Conservation (phyloP, 495 filamentous ascomycete species). For the Penicillium cataractarum region DNA sequence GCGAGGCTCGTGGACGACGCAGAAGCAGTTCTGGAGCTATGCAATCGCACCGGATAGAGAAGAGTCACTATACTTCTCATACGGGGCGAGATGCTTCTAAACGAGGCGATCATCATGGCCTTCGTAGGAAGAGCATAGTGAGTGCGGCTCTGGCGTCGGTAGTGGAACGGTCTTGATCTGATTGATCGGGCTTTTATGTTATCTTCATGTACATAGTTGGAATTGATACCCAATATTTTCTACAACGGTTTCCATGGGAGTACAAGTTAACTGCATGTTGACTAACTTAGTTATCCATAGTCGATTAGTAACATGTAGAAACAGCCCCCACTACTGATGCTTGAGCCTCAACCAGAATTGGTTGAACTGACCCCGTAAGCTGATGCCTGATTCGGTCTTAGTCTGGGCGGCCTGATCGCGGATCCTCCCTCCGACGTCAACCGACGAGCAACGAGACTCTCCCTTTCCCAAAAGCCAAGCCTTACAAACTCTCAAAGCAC, state of each 20-base stretch:
- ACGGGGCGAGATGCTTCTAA: slow-evolving; percentile 37
- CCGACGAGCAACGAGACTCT: no score
- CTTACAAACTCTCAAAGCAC: neutral
- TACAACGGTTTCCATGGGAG: neutral
- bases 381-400: neutral
- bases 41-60: slow-evolving; percentile 43
- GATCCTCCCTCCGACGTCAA: neutral
- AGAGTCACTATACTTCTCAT: slow-evolving; percentile 34
- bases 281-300: neutral
- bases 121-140: slow-evolving; percentile 50
- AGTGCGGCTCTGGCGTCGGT: slow-evolving; percentile 49
- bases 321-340: no score
- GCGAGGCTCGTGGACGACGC: slow-evolving; percentile 27
- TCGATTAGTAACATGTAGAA: neutral
- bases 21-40: slow-evolving; percentile 35
- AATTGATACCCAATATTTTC: slow-evolving; percentile 24
- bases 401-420: neutral
- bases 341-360: neutral
- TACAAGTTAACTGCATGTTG: neutral
- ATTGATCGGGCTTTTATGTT: slow-evolving; percentile 7
- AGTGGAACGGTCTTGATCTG: slow-evolving; percentile 27
- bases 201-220: slow-evolving; percentile 25
- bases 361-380: neutral
- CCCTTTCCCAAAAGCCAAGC: neutral
- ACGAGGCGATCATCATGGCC: slow-evolving; percentile 45